A percentile compares a stretch with the other conserved stretches of the same genome.
Conservation (phyloP, 2,329 filamentous ascomycete genomes). For the Diaporthe vaccinii region DNA sequence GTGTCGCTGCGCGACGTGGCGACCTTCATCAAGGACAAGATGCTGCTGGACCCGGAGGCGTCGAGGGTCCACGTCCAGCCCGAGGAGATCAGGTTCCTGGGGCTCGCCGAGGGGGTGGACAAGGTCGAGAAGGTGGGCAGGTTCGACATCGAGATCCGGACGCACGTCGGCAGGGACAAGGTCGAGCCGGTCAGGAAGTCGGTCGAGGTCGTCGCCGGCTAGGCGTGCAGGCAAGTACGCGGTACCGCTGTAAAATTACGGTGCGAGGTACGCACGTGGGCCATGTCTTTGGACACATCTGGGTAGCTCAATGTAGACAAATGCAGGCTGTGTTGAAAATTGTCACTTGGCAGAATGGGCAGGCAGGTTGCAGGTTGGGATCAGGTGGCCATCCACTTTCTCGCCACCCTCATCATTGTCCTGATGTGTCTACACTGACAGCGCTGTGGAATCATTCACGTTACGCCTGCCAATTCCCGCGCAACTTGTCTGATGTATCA, state of each 20-base stretch:
- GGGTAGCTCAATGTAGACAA: slow-evolving; percentile 10
- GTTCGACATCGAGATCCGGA: slow-evolving; percentile 54
- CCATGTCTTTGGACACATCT: background rate
- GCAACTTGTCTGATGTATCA: background rate
- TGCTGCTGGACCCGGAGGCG: slow-evolving; percentile 51
- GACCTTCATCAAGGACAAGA: slow-evolving; percentile 50
- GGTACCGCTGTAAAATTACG: background rate
- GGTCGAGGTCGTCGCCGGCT: slow-evolving; percentile 53
- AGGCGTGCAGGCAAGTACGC: slow-evolving; percentile 2
- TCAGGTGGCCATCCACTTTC: background rate
- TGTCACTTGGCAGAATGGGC: background rate
- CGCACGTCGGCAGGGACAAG: slow-evolving; percentile 45
- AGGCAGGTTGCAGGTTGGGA: background rate
- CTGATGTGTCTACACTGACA: background rate
- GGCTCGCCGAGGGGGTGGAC: slow-evolving; percentile 51
- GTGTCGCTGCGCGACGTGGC: slow-evolving; percentile 56
- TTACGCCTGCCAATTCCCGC: background rate
- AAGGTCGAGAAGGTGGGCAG: slow-evolving; percentile 57
- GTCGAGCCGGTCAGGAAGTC: slow-evolving; percentile 50
- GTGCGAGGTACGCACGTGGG: background rate
- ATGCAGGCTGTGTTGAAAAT: background rate
- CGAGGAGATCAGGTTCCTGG: slow-evolving; percentile 51
- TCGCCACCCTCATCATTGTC: background rate
- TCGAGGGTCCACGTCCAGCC: slow-evolving; percentile 53
- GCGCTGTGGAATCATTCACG: background rate